Evolutionary conservation across 306 rosid genomes (phyloP), one percentile per base, ranked within the genome.

Genomic region (Malus orientalis): DNA sequence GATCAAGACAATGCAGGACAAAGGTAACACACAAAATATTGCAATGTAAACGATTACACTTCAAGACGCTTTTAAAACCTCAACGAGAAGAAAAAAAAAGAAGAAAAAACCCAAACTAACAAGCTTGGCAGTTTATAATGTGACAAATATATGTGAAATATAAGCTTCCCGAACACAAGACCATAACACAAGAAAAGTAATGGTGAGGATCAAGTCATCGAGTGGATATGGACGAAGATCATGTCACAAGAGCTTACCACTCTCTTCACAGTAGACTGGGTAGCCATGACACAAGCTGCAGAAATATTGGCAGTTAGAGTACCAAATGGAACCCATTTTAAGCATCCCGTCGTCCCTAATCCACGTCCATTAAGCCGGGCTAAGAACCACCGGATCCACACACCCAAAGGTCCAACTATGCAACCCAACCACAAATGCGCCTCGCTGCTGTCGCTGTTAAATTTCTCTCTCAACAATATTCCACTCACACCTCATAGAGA

Each of bases 381-480:
- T 54, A 93, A 85, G 85, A 87, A 78, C 97, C 98, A 93, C 79
- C 96, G 81, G 72, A 81, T 72, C 98, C 98, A 93, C 60, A 91
- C 98, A 49, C 95, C 98, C 11, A 77, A 1, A 15, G 98, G 97
- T 33, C 96, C 98, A 83, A 93, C 85, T 22, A 93, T 47, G 85
- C 95, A 93, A 42, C 85, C 97, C 64, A 95, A 54, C 95, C 91
- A 91, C 16, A 89, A 75, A 47, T 85, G 73, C 74, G 86, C 89
- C 44, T 69, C 84, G 22, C 58, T 71, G 57, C 83, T 75, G 11
- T 73, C 78, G 19, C 65, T 83, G 67, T 80, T 80, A 71, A 91
- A 91, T 82, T 88, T 83, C 20, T 49, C 49, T 69, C 65, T 40
- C 44, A 85, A 42, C 64, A 85, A 33, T 8, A 74, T 76, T 61